Conservation (phyloP, 116 monocot species). For the Posidonia oceanica region DNA sequence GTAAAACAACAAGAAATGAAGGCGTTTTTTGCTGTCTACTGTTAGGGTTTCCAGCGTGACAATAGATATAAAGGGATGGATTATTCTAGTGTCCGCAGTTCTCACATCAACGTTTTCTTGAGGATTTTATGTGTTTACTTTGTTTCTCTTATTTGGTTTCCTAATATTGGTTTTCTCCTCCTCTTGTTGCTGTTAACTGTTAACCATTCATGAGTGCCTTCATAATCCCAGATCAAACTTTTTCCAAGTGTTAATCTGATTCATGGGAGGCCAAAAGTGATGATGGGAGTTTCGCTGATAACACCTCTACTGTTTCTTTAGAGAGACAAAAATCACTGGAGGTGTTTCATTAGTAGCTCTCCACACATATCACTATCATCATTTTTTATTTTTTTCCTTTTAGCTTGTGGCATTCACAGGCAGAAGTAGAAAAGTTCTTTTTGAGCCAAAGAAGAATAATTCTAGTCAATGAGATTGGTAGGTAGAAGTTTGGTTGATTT, state of each 20-base stretch:
- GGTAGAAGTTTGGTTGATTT: too few relatives aligned
- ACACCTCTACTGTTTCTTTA: constrained; percentile 1
- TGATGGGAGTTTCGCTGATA: constrained; percentile 23
- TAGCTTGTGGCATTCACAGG: too few relatives aligned
- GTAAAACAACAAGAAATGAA: neutral
- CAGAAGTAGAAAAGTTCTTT: too few relatives aligned
- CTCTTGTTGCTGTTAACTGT: neutral
- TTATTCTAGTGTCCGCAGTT: neutral
- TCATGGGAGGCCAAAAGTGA: constrained; percentile 29
- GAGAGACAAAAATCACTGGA: neutral
- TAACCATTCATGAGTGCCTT: constrained; percentile 2
- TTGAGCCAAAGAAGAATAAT: too few relatives aligned
- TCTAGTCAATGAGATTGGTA: too few relatives aligned
- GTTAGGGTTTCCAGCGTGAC: neutral
- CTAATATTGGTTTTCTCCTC: neutral
- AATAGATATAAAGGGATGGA: neutral
- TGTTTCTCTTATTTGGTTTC: neutral
- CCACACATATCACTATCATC: constrained; percentile 2
- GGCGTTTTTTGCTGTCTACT: neutral
- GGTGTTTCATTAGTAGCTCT: constrained; percentile 20
- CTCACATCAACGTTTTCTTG: too few relatives aligned
- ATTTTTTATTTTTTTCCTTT: neutral
- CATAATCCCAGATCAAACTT: constrained; percentile 21
- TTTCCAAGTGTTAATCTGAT: constrained; percentile 18
- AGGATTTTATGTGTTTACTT: neutral